A percentile compares a stretch with the other conserved stretches of the same genome.
Evolutionary conservation across 192 early-diverging fungal genomes (phyloP).

Genomic region (Backusella sp.): DNA sequence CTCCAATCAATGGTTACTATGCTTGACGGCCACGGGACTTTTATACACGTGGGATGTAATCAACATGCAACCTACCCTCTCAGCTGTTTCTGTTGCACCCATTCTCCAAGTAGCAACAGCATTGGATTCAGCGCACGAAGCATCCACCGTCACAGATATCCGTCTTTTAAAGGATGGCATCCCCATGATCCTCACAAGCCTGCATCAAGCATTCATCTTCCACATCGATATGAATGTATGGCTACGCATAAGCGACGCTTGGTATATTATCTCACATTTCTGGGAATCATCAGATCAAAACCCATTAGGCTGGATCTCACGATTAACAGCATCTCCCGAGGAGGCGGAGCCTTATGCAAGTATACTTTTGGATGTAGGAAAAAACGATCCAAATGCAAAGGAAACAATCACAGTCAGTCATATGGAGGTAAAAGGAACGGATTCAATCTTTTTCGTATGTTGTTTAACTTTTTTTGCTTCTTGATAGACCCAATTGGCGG

Average conservation of each 20-base stretch:
- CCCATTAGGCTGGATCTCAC: conserved; percentile 26
- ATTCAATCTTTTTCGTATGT: no score
- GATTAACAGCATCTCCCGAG: conserved; percentile 18
- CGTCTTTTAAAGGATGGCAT: conserved; percentile 59
- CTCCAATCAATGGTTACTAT: conserved; percentile 60
- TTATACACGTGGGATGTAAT: conserved; percentile 70
- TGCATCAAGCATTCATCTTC: conserved; percentile 64
- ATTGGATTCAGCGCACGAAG: conserved; percentile 18
- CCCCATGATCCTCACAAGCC: conserved; percentile 62
- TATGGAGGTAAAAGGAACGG: conserved; percentile 37
- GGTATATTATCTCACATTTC: conserved; percentile 50
- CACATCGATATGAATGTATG: conserved; percentile 64
- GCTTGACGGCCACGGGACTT: conserved; percentile 59
- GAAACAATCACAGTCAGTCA: conserved; percentile 42
- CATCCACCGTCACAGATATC: conserved; percentile 53
- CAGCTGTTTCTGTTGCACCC: conserved; percentile 59
- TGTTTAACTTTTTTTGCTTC: neutral
- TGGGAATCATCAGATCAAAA: conserved; percentile 29
- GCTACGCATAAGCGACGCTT: conserved; percentile 64
- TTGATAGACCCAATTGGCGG: conserved; percentile 52
- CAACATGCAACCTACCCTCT: conserved; percentile 44
- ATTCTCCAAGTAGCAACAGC: conserved; percentile 50
- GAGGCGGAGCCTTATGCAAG: neutral
- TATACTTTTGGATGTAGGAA: neutral
- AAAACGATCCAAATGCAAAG: conserved; percentile 10